Evolutionary conservation across 1,139 yeast genomes (phyloP).

Genomic region (Scheffersomyces insectosa): DNA sequence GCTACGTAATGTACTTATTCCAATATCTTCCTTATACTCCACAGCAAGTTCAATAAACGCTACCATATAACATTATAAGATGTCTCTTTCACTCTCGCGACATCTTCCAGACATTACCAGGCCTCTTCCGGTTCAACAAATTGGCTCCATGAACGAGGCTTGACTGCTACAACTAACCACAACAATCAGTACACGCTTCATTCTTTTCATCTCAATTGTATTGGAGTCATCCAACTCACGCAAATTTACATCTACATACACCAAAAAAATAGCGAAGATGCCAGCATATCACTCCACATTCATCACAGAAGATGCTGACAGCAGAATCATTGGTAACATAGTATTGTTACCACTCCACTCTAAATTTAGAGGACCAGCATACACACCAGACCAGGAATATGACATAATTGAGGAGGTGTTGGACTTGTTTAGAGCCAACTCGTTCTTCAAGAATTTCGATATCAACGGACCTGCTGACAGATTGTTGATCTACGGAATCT

Average conservation of each 20-base stretch:
- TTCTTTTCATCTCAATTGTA: not conserved
- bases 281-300: conserved; percentile 94
- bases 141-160: no score
- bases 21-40: no score
- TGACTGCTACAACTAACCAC: not conserved
- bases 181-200: no score
- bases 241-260: no score
- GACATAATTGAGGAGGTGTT: conserved; percentile 90
- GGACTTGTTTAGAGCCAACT: conserved; percentile 92
- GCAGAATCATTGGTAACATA: conserved; percentile 59
- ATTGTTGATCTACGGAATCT: conserved; percentile 91
- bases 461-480: conserved; percentile 95
- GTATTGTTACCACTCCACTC: conserved; percentile 83
- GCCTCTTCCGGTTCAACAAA: no score
- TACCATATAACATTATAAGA: no score
- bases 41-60: no score
- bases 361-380: conserved; percentile 87
- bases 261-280: conserved; percentile 20
- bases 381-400: conserved; percentile 77
- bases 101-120: no score
- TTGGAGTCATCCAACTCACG: not conserved
- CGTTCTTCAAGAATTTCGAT: conserved; percentile 95
- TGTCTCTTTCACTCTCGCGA: no score
- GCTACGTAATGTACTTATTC: no score
- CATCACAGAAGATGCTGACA: conserved; percentile 56